phyloP scores from a whole-genome alignment of 1,284 basidiomycete genomes.

The Trichosporon ovoides region DNA sequence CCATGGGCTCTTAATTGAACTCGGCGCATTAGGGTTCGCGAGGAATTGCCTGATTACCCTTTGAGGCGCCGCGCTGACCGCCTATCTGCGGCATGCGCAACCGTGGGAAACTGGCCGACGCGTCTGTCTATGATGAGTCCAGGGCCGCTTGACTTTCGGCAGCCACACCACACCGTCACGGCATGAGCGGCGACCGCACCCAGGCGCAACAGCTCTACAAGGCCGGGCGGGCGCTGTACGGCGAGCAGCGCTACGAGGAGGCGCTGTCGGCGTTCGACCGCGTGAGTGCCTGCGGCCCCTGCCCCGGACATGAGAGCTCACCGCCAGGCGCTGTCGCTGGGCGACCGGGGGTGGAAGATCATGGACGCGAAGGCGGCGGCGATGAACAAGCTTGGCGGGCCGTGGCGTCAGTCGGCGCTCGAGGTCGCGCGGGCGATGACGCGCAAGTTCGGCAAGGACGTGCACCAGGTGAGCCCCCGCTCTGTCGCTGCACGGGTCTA shows the following conservation, averaged over 20 bases:
- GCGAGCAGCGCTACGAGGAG: constrained; percentile 12
- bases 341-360: constrained; percentile 20
- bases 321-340: constrained; percentile 29
- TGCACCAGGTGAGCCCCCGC: constrained; percentile 13
- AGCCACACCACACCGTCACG: too few species aligned
- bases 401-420: constrained; percentile 23
- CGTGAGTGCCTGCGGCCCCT: too few species aligned
- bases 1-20: too few species aligned
- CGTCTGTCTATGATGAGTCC: too few species aligned
- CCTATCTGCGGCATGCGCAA: too few species aligned
- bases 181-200: constrained; percentile 5
- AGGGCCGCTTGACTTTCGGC: too few species aligned
- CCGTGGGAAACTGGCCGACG: too few species aligned
- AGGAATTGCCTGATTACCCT: too few species aligned
- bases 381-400: constrained; percentile 24
- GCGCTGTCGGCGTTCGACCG: constrained; percentile 25
- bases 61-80: too few species aligned
- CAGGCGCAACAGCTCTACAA: constrained; percentile 17
- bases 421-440: constrained; percentile 25
- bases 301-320: too few species aligned
- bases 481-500: too few species aligned
- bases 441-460: constrained; percentile 23
- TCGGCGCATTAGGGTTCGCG: too few species aligned
- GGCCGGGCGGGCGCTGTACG: constrained; percentile 14
- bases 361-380: constrained; percentile 30